Evolutionary conservation across 1,284 basidiomycete species (phyloP).

Genomic region (Heterobasidion occidentale): DNA sequence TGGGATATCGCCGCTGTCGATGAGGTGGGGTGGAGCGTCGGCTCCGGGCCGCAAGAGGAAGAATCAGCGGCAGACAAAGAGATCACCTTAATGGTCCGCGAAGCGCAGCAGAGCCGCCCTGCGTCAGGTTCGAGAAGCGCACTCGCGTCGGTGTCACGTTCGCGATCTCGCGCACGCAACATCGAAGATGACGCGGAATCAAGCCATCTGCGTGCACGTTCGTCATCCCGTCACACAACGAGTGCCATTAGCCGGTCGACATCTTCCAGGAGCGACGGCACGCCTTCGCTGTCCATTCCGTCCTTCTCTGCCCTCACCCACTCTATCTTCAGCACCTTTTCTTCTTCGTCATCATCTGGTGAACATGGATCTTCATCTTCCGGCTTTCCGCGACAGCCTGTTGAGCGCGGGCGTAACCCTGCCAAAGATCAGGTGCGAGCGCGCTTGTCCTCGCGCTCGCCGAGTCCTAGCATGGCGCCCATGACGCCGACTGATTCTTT

Average conservation of each 20-base stretch:
- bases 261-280: neutral
- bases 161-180: neutral
- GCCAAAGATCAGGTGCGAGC: neutral
- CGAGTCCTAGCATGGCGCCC: conserved; percentile 31
- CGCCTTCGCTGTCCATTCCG: too few relatives aligned
- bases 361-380: neutral
- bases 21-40: conserved; percentile 73
- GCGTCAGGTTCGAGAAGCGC: neutral
- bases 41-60: conserved; percentile 34
- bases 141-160: neutral
- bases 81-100: conserved; percentile 7
- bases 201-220: conserved; percentile 7
- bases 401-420: neutral
- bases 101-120: conserved; percentile 1
- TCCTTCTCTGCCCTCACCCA: too few relatives aligned
- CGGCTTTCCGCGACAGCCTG: neutral
- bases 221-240: conserved; percentile 15
- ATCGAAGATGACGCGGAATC: conserved; percentile 4
- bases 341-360: too few relatives aligned
- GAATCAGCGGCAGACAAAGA: conserved; percentile 16
- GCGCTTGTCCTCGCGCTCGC: conserved; percentile 24
- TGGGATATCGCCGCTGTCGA: conserved; percentile 76
- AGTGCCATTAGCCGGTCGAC: neutral
- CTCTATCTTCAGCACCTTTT: too few relatives aligned
- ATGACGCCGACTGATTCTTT: conserved; percentile 22